These are phyloP conservation scores for Coniferiporia weirii DNA, from an alignment of 1,284 basidiomycete species.

Conservation along the genomic window DNA sequence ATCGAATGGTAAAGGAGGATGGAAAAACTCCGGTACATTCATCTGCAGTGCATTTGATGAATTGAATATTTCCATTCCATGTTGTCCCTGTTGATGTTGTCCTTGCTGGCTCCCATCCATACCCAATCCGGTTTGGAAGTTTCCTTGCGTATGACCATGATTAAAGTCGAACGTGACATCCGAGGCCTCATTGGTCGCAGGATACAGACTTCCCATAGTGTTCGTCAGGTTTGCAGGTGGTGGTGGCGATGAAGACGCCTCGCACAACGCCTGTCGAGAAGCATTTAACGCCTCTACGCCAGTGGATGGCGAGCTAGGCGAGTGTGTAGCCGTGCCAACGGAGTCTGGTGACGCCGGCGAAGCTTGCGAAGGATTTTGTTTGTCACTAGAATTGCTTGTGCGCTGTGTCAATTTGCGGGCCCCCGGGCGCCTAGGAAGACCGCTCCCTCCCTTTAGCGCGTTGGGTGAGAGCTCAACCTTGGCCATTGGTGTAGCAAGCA, in stretches of 20 bases:
- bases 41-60: constrained; percentile 21
- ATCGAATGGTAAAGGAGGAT: constrained; percentile 51
- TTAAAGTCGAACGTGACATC: background rate
- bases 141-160: background rate
- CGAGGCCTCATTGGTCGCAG: background rate
- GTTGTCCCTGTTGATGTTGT: background rate
- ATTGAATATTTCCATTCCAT: constrained; percentile 5
- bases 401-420: constrained; percentile 19
- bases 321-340: background rate
- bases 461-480: constrained; percentile 34
- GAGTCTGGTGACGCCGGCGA: background rate
- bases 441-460: constrained; percentile 10
- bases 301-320: background rate
- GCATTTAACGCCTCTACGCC: background rate
- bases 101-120: background rate
- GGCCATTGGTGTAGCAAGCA: constrained; percentile 54
- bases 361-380: background rate
- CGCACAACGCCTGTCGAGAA: background rate
- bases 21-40: constrained; percentile 41
- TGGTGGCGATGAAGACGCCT: background rate
- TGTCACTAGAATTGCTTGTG: constrained; percentile 29
- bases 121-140: background rate
- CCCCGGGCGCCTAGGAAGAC: constrained; percentile 8
- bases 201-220: background rate
- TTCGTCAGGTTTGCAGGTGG: background rate